Base-by-base conservation (phyloP, 352 stramenopile genomes). In the Phytopythium vexans region DNA sequence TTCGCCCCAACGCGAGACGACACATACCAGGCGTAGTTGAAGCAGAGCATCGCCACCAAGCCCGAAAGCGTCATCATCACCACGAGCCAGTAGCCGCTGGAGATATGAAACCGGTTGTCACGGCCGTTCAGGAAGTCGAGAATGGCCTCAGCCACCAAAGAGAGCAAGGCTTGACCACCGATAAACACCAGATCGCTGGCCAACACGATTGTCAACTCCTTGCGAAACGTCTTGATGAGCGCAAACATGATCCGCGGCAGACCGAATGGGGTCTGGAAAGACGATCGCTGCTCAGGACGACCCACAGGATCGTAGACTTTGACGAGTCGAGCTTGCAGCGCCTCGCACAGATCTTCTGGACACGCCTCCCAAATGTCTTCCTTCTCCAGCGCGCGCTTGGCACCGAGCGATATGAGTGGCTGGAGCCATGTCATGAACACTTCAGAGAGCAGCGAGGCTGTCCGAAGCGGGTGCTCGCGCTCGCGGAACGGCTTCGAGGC, bases 21-120 rank as follows among this genome's bases (percentile, higher is more conserved):
- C 27, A 79, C 56, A 52, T 66, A 84, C 64, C 74, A 74, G 32
- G 69, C 70, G 38, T 68, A 82, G 56, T 86, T 66, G 40, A 74
- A 61, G 37, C 60, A 51, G 44, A 66, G 66, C 41, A 77, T 67
- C 33, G 53, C 49, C 14, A 63, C 64, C n/a, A 84, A 56, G 1
- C 58, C 42, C 41, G 69, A 70, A 6, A 79, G 43, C 4, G 49
- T 60, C 11, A 68, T 35, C 39, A 67, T 9, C 2, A 60, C 34
- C 35, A 67, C 62, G 32, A 70, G 33, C 32, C 59, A 49, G 46
- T 67, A 70, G 12, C 62, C 62, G 35, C 41, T 67, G 3, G 16
- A 5, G 42, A 70, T 60, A 3, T 39, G 41, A 15, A 70, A 64
- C 16, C 53, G 14, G 40, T 70, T 64, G 8, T 51, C 54, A 4